Evolutionary conservation across 371 early-diverging fungal genomes (phyloP).

Genomic region (Zychaea mexicana): DNA sequence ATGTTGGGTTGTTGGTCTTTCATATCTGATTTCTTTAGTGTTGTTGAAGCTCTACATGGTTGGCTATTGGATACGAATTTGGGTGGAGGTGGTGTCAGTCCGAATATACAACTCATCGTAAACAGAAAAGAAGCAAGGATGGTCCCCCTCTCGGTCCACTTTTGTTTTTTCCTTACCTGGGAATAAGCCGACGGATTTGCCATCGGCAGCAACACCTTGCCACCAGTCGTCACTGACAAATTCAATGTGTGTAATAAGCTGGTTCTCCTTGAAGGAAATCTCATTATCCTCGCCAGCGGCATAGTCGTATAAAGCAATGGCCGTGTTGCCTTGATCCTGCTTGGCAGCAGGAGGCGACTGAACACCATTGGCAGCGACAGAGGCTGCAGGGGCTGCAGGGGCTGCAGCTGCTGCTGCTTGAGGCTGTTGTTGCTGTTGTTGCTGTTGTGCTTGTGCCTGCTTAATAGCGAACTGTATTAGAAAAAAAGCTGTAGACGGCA

Average conservation of each 20-base stretch:
- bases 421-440: too few relatives aligned
- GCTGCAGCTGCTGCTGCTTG: slow-evolving; percentile 17
- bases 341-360: slow-evolving; percentile 9
- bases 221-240: slow-evolving; percentile 94
- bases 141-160: background rate
- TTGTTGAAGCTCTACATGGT: slow-evolving; percentile 22
- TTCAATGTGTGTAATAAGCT: slow-evolving; percentile 76
- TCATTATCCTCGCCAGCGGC: slow-evolving; percentile 89
- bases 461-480: background rate
- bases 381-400: slow-evolving; percentile 13
- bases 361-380: slow-evolving; percentile 21
- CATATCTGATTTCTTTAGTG: slow-evolving; percentile 1
- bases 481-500: background rate
- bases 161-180: slow-evolving; percentile 60
- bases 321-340: slow-evolving; percentile 43
- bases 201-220: slow-evolving; percentile 67
- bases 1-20: too few relatives aligned
- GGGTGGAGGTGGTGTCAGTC: background rate
- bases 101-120: background rate
- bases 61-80: slow-evolving; percentile 8
- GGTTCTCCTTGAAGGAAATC: slow-evolving; percentile 78
- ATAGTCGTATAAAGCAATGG: slow-evolving; percentile 84
- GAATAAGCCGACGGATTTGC: slow-evolving; percentile 71
- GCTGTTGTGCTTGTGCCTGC: background rate
- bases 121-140: background rate